Evolutionary conservation across 176 grass and related monocot genomes (phyloP).

Genomic region (Sorghum bicolor): DNA sequence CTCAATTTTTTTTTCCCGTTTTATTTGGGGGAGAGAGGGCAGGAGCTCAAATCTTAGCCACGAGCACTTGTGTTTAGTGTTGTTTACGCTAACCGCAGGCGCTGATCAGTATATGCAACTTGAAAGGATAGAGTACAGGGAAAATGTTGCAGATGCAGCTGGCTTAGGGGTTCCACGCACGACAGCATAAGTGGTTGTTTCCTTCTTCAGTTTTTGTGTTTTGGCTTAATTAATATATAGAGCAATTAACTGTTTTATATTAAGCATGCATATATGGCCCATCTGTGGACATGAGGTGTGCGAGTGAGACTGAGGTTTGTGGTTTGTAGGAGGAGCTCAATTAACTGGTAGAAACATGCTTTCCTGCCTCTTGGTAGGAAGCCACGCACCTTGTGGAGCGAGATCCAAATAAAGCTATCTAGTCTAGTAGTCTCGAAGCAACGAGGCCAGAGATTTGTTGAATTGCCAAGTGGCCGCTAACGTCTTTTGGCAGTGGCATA

Average conservation of each 20-base stretch:
- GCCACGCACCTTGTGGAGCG: background rate
- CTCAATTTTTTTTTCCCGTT: background rate
- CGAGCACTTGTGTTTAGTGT: background rate
- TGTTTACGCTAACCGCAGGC: conserved; percentile 3
- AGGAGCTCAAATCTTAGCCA: background rate
- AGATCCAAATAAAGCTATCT: too few relatives aligned
- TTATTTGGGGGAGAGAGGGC: too few relatives aligned
- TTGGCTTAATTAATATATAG: background rate
- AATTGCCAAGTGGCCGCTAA: background rate
- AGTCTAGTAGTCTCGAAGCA: background rate
- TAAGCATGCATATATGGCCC: too few relatives aligned
- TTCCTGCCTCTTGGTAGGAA: conserved; percentile 33
- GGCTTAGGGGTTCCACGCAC: background rate
- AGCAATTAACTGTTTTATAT: too few relatives aligned
- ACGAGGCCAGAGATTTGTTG: too few relatives aligned
- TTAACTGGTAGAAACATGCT: background rate
- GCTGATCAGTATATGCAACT: background rate
- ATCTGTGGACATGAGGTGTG: too few relatives aligned
- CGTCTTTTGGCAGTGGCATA: background rate
- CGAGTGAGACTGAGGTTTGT: too few relatives aligned
- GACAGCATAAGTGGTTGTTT: background rate
- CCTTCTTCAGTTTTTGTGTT: background rate
- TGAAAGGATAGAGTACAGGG: background rate
- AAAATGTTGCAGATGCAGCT: background rate
- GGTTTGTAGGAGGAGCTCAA: too few relatives aligned